Percentiles rank a stretch among this genome's conserved stretches.
These are phyloP conservation scores for Gossypium davidsonii DNA, from an alignment of 441 rosid species.

Conservation along the genomic window DNA sequence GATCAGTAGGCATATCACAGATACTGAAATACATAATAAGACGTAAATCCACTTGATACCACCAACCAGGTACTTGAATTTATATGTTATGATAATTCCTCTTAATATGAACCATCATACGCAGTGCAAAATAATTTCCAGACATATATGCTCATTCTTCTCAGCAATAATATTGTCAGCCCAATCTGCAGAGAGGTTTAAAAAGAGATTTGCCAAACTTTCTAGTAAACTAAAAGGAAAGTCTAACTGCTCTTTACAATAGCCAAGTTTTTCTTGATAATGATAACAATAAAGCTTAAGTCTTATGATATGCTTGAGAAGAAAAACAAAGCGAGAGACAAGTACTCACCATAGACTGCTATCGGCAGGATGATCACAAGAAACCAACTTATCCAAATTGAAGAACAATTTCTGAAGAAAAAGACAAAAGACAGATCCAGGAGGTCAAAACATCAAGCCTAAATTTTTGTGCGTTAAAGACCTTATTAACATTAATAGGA, in stretches of 20 bases:
- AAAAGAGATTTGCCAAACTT: not conserved
- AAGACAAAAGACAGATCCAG: not conserved
- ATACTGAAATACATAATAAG: not conserved
- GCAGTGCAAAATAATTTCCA: not conserved
- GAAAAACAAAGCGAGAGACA: not conserved
- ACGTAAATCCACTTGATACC: not conserved
- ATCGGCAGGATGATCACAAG: conserved; percentile 69
- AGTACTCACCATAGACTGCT: conserved; percentile 60
- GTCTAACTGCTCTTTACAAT: not conserved
- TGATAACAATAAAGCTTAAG: not conserved
- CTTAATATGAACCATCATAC: not conserved
- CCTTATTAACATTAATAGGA: not conserved
- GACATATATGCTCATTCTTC: not conserved
- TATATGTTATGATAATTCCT: not conserved
- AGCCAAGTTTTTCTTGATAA: conserved; percentile 12
- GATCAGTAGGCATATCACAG: conserved; percentile 18
- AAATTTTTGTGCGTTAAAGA: not conserved
- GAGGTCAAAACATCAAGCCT: conserved; percentile 13
- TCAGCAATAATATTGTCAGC: not conserved
- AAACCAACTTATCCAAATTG: conserved; percentile 74
- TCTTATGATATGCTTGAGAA: not conserved
- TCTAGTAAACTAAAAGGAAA: not conserved
- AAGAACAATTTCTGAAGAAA: conserved; percentile 59
- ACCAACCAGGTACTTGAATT: conserved; percentile 1
- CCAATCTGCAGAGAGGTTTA: not conserved